Conservation (phyloP, 2,329 filamentous ascomycete species). For the Basipetospora chlamydospora region DNA sequence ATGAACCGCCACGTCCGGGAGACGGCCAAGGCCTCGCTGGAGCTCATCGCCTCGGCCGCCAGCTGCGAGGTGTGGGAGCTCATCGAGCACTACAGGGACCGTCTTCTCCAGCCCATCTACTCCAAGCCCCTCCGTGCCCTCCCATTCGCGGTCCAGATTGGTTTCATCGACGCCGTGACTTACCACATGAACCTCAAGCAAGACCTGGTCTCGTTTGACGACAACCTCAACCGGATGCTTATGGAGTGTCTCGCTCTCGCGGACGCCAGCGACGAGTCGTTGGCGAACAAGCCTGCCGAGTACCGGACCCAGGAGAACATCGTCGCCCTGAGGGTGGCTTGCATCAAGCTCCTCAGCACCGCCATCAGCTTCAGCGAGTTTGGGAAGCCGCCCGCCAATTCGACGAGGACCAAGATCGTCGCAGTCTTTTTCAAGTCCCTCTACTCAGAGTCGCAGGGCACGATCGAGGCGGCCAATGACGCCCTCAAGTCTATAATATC, state of each 20-base stretch:
- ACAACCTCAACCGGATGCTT: slow-evolving; percentile 75
- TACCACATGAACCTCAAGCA: slow-evolving; percentile 84
- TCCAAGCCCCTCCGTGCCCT: slow-evolving; percentile 86
- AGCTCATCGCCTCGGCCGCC: slow-evolving; percentile 66
- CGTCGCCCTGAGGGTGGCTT: slow-evolving; percentile 79
- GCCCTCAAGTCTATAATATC: slow-evolving; percentile 78
- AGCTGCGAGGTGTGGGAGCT: slow-evolving; percentile 74
- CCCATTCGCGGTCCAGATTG: slow-evolving; percentile 90
- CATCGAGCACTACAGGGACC: slow-evolving; percentile 77
- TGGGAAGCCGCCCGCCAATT: slow-evolving; percentile 51
- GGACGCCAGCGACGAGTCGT: slow-evolving; percentile 83
- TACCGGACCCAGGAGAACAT: slow-evolving; percentile 94
- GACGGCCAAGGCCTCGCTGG: slow-evolving; percentile 68
- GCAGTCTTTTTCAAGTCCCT: slow-evolving; percentile 96
- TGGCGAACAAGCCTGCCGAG: slow-evolving; percentile 85
- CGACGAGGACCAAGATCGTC: slow-evolving; percentile 59
- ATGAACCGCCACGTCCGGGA: slow-evolving; percentile 93
- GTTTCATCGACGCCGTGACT: slow-evolving; percentile 94
- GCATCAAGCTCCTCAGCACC: slow-evolving; percentile 81
- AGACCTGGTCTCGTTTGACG: slow-evolving; percentile 83
- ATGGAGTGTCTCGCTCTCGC: slow-evolving; percentile 89
- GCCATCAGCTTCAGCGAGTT: slow-evolving; percentile 92
- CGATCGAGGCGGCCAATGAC: slow-evolving; percentile 85
- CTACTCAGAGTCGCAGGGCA: slow-evolving; percentile 83
- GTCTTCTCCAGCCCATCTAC: slow-evolving; percentile 81